Evolutionary conservation across 2,329 filamentous ascomycete species (phyloP), one percentile per base, ranked within the genome.

Genomic region (Colletotrichum sp.): DNA sequence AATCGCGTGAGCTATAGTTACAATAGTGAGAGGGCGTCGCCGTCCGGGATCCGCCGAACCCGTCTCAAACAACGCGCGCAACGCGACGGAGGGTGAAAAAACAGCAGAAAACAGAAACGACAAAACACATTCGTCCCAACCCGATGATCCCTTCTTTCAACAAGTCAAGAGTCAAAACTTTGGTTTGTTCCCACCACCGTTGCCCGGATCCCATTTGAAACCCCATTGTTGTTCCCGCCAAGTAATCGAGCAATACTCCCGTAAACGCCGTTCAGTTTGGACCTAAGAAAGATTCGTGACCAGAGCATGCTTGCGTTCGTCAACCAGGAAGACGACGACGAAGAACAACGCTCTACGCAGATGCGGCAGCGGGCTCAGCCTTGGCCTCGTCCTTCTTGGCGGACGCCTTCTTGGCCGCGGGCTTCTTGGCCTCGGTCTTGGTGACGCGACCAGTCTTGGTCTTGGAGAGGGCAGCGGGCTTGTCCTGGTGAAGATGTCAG

Each of bases 371-470:
- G 10, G 71, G 62, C 71, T 76, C 74, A 6, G 74, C 64, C 71
- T 76, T 76, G 48, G 73, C 16, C 73, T 75, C 73, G 64, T 76
- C 82, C 79, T 86, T 85, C 84, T 86, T 86, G 28, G 84, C 81
- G 67, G 86, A 81, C 77, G 82, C 82, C 83, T 89, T 87, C 83
- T 87, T 87, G 43, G 85, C 78, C 8, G 85, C 81, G 30, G 87
- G 83, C 13, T 86, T 83, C 85, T 88, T 88, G 82, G 88, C 86
- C 48, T 89, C 87, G 28, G 89, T 88, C 92, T 97, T 97, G 80
- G 93, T 92, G 80, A 97, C 94, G 79, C 95, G 94, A 64, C 95
- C 95, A 69, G 94, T 93, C 91, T 97, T 97, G 84, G 95, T 96
- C 91, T 95, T 96, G 84, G 90, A 91, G 68, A 96, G 86, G 64